Base-by-base conservation (phyloP, 345 rosid species). In the Lepidium didymum region DNA sequence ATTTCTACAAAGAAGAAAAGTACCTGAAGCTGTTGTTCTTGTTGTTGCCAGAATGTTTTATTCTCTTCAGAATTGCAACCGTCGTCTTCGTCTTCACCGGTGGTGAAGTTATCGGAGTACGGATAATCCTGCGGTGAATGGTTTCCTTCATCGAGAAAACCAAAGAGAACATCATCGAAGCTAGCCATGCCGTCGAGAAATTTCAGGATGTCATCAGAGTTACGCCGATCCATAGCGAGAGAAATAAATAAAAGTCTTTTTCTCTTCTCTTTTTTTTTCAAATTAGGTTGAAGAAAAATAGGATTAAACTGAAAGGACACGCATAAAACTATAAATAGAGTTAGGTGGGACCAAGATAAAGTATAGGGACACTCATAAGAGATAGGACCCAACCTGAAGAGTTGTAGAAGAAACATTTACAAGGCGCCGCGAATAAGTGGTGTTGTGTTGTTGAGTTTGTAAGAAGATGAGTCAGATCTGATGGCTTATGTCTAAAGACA, bases 21-120 rank as follows among this genome's bases (percentile, higher is more conserved):
- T n/a, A 94, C 99, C 91, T 87, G 88, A 12, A 94, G 87, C 60
- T 85, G 83, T 54, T 85, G 79, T 43, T 79, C 84, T 56, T 94
- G 96, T 5, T 82, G 64, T 10, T 85, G 86, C 99, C 97, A 94
- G 37, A 87, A 89, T 9, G 25, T 68, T 45, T 18, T 87, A 31
- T 38, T 81, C 68, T 81, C 88, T 68, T 85, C 86, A 3, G 68
- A 72, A 62, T 64, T 53, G 41, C 69, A 53, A n/a, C n/a, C n/a
- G n/a, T n/a, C n/a, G n/a, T n/a, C n/a, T n/a, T n/a, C n/a, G n/a
- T n/a, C 81, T 6, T 59, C 55, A 10, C 61, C 64, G 47, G 42
- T 74, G 12, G 61, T 41, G 12, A 64, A 52, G 55, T 43, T 68
- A 46, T 60, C 54, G 49, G 71, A 50, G 15, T 52, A 62, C 4